Base-by-base conservation (phyloP, 2,329 filamentous ascomycete genomes). In the Pezicula radicicola region DNA sequence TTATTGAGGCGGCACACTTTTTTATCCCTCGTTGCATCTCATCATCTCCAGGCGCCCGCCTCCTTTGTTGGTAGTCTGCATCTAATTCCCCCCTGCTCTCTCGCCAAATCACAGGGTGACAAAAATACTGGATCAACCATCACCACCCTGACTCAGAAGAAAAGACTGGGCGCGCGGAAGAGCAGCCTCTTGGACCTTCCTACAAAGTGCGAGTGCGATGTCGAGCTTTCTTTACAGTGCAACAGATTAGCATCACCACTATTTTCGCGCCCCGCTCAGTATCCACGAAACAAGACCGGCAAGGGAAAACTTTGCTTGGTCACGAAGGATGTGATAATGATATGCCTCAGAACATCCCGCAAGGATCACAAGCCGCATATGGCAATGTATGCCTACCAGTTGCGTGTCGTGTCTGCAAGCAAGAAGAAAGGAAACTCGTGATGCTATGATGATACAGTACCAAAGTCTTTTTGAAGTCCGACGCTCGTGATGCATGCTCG, bases 231-330 rank as follows among this genome's bases (percentile, higher is more conserved):
- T 37, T 27, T 39, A 35, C 36, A n/a, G 18, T 40, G 16, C 27
- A 42, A 37, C 30, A 46, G 39, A 35, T 27, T 37, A 48, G 49
- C 49, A 51, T 37, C 46, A 51, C 53, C 47, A 47, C 53, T 49
- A 40, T 39, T 48, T 48, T 44, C 35, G 19, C 45, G 48, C 47
- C 54, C 56, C 55, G 50, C 53, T 50, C 37, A 16, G 37, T 21
- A 21, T 40, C 46, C 48, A 54, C 54, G 50, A 54, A 59, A 55
- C 55, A 52, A 52, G 42, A 35, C 59, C 50, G 50, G 51, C 18
- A 42, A 46, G 30, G 21, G 48, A 51, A 56, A 50, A 51, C 49
- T 55, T 49, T 49, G 47, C 46, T 48, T 33, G 48, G 48, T 54
- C 53, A 53, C 30, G 12, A 33, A 33, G 47, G 49, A 30, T 46